Evolutionary conservation across 495 filamentous ascomycete species (phyloP).

Genomic region (Oleoguttula mirabilis): DNA sequence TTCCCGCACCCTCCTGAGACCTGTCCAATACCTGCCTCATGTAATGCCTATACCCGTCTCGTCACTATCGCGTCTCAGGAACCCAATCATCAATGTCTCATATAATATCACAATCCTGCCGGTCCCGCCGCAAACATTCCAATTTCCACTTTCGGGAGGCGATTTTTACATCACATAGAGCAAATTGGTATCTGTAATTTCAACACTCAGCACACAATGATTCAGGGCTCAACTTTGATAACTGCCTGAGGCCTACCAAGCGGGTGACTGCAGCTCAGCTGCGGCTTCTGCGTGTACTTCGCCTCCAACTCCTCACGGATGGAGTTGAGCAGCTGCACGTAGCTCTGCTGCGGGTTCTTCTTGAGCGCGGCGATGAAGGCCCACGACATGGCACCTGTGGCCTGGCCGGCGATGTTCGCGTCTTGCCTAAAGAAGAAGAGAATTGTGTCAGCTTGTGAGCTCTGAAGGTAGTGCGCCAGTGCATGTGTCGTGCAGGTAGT

Average conservation of each 20-base stretch:
- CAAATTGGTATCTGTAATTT: conserved; percentile 24
- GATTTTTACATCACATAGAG: conserved; percentile 30
- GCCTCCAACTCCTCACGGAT: conserved; percentile 82
- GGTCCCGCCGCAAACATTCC: too few species aligned
- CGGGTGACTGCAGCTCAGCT: conserved; percentile 92
- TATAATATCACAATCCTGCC: too few species aligned
- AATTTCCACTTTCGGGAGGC: too few species aligned
- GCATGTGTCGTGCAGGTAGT: not conserved
- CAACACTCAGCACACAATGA: not conserved
- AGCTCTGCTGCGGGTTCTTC: conserved; percentile 97
- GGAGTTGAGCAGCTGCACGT: conserved; percentile 87
- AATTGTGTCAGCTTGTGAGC: conserved; percentile 14
- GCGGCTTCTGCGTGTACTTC: conserved; percentile 92
- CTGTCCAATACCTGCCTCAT: too few species aligned
- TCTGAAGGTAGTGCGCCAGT: too few species aligned
- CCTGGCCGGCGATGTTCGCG: conserved; percentile 59
- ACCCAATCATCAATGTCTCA: too few species aligned
- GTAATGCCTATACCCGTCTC: too few species aligned
- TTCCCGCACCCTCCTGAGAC: too few species aligned
- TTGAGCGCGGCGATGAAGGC: conserved; percentile 88
- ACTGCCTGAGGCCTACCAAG: conserved; percentile 51
- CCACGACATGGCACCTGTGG: conserved; percentile 96
- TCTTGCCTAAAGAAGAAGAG: conserved; percentile 38
- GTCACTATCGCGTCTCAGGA: too few species aligned
- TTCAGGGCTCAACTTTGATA: conserved; percentile 1